Evolutionary conservation across 1,139 yeast species (phyloP).

Genomic region (Kodamaea arcana): DNA sequence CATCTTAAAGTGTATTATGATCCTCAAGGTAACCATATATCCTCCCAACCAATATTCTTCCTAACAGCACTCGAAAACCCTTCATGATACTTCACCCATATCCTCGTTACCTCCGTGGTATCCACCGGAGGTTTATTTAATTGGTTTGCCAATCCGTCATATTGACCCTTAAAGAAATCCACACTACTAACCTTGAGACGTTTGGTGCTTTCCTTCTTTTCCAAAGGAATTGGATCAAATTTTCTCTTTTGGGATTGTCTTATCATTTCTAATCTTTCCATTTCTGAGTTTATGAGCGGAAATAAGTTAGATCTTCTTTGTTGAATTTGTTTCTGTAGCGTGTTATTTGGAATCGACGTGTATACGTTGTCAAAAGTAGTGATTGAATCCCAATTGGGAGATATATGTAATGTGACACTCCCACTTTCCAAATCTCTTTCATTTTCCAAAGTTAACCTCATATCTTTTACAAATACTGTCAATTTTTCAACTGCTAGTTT

Average conservation of each 20-base stretch:
- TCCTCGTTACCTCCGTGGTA: slow-evolving; percentile 31
- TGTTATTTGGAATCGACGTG: slow-evolving; percentile 15
- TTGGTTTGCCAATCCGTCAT: slow-evolving; percentile 30
- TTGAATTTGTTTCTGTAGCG: slow-evolving; percentile 23
- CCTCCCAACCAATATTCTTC: slow-evolving; percentile 77
- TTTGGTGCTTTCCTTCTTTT: slow-evolving; percentile 19
- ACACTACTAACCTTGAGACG: slow-evolving; percentile 24
- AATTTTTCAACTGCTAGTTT: slow-evolving; percentile 25
- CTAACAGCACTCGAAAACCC: slow-evolving; percentile 95
- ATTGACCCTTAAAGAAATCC: slow-evolving; percentile 39
- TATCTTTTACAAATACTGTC: slow-evolving; percentile 23
- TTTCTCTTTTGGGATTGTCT: slow-evolving; percentile 9
- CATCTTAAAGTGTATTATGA: too few species aligned
- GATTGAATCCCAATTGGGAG: slow-evolving; percentile 37
- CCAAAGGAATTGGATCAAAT: slow-evolving; percentile 16
- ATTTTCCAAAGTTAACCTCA: slow-evolving; percentile 30
- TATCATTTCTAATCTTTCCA: slow-evolving; percentile 29
- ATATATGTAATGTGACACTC: slow-evolving; percentile 23
- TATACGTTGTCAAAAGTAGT: slow-evolving; percentile 23
- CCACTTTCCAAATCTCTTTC: slow-evolving; percentile 34
- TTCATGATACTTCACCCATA: slow-evolving; percentile 92
- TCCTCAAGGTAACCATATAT: slow-evolving; percentile 43
- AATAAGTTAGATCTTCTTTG: slow-evolving; percentile 31
- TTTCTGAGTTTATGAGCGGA: slow-evolving; percentile 39
- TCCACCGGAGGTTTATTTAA: slow-evolving; percentile 12